Evolutionary conservation across 306 rosid species (phyloP).

Genomic region (Betula pendula): DNA sequence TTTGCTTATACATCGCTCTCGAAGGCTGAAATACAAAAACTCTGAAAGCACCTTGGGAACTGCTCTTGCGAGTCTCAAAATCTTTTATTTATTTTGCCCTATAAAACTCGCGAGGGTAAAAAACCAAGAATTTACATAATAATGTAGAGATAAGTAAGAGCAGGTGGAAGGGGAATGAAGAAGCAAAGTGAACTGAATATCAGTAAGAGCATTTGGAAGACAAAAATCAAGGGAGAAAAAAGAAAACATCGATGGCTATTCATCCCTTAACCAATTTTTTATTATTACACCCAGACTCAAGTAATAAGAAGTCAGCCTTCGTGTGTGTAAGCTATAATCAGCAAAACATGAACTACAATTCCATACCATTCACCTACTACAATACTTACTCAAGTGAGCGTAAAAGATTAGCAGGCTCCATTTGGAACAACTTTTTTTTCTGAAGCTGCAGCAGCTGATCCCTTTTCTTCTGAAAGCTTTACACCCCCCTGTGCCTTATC

Average conservation of each 20-base stretch:
- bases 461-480: conserved; percentile 25
- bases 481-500: conserved; percentile 21
- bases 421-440: background rate
- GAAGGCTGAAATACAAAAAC: no score
- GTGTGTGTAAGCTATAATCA: background rate
- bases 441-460: background rate
- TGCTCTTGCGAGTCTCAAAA: no score
- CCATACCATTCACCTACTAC: background rate
- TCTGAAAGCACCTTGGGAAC: no score
- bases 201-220: background rate
- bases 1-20: no score
- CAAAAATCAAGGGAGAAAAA: background rate
- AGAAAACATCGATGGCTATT: background rate
- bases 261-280: background rate
- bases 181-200: background rate
- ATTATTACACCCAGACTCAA: background rate
- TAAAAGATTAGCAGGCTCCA: background rate
- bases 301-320: background rate
- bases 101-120: no score
- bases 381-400: background rate
- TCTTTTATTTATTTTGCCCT: background rate
- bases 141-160: background rate
- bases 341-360: background rate
- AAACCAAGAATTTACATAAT: no score
- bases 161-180: background rate